Base-by-base conservation (phyloP, 2,329 filamentous ascomycete genomes). In the Fusarium tjaetaba region DNA sequence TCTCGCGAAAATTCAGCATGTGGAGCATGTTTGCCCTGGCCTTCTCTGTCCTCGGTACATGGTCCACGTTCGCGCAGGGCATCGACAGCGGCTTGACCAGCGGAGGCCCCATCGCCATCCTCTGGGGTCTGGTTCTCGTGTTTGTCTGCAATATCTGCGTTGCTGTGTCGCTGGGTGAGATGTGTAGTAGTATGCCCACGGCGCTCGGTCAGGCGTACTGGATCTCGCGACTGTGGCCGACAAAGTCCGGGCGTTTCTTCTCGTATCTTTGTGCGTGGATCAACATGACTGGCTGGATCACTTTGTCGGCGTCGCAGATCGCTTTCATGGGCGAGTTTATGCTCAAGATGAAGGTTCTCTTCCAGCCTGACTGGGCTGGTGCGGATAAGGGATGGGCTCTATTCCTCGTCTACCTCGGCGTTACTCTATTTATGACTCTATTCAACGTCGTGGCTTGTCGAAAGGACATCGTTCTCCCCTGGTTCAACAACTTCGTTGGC, bases 201-300 rank as follows among this genome's bases (percentile, higher is more conserved):
- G 88, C 88, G 0, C 80, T 90, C 5, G 89, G 89, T 1, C 89
- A 91, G 79, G 88, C 88, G 0, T 90, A 88, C 77, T 91, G 88
- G 88, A 80, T 82, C 61, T 80, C 81, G 32, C 79, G 79, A 4
- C 76, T 83, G 36, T 82, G 78, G 76, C 75, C 57, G 80, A 84
- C 82, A 53, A 79, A 65, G 74, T 76, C 20, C 2, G 88, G 87
- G 4, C 84, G 88, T 4, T 87, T 89, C 68, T 75, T 79, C 8
- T 88, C 86, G 3, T 90, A 90, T 74, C 83, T 90, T 79, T 88
- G 87, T 71, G 88, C 88, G 5, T 90, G 87, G 87, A 88, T 89
- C 75, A 90, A 90, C 78, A 88, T 85, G 0, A 89, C 89, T 65
- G 88, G 88, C 18, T 90, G 88, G 88, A 88, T 87, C 84, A 86